Conservation (phyloP, 208 protist genomes). For the Histomonas meleagridis region DNA sequence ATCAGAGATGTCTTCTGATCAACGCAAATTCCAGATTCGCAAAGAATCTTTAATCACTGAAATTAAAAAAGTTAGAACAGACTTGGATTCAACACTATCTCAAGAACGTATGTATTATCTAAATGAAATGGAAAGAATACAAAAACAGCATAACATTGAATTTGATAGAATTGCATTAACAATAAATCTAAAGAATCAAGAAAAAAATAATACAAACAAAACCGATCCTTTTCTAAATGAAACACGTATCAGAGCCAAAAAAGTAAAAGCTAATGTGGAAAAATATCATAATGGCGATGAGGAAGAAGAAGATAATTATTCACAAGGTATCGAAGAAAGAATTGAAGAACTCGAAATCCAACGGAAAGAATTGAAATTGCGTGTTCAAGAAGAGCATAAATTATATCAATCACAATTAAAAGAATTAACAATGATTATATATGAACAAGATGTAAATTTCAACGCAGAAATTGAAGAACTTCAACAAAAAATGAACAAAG, state of each 20-base stretch:
- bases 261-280: neutral
- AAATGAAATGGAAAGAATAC: neutral
- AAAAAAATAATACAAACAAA: neutral
- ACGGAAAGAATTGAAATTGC: neutral
- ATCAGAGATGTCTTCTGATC: neutral
- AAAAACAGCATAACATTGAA: neutral
- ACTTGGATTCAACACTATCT: neutral
- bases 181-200: neutral
- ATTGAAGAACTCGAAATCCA: neutral
- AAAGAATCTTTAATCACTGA: conserved; percentile 4
- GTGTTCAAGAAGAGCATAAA: neutral
- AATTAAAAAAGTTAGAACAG: neutral
- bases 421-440: neutral
- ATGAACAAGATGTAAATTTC: neutral
- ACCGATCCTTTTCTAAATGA: neutral
- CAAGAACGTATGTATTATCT: neutral
- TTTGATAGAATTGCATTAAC: neutral
- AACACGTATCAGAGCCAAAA: neutral
- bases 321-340: no score
- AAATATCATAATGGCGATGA: neutral
- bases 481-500: neutral
- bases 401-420: neutral
- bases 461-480: neutral
- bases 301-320: neutral
- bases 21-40: neutral